phyloP scores from a whole-genome alignment of 1,139 yeast species.

The Saccharomyces hybrid region DNA sequence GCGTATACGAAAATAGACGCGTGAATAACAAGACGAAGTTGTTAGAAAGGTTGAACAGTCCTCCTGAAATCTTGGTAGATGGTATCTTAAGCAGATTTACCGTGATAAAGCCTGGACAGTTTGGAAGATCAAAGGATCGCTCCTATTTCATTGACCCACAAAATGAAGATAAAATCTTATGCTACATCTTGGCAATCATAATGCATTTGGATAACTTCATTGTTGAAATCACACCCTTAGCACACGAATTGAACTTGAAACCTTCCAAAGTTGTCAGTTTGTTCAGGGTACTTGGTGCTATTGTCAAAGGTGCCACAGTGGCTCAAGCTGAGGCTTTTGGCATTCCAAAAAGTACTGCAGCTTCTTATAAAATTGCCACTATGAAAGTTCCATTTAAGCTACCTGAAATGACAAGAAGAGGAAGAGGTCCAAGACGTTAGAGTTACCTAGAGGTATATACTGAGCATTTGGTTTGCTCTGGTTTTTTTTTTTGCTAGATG shows the following conservation, averaged over 20 bases:
- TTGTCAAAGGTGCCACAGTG: constrained; percentile 64
- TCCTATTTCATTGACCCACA: constrained; percentile 76
- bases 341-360: constrained; percentile 57
- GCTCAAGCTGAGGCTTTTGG: constrained; percentile 80
- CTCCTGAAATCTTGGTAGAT: constrained; percentile 68
- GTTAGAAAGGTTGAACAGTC: constrained; percentile 53
- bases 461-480: not conserved
- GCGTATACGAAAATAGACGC: constrained; percentile 70
- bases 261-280: constrained; percentile 65
- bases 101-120: constrained; percentile 52
- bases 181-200: constrained; percentile 65
- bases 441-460: constrained; percentile 1
- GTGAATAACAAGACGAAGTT: constrained; percentile 53
- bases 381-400: constrained; percentile 84
- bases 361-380: constrained; percentile 69
- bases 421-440: constrained; percentile 36
- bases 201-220: constrained; percentile 71
- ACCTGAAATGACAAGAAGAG: constrained; percentile 75
- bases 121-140: constrained; percentile 68
- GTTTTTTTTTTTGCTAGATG: not conserved
- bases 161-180: constrained; percentile 76
- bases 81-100: constrained; percentile 68
- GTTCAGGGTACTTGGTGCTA: constrained; percentile 78
- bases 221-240: constrained; percentile 72
- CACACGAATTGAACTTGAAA: constrained; percentile 77